Evolutionary conservation across 176 grass and related monocot genomes (phyloP).

Genomic region (Leersia perrieri): DNA sequence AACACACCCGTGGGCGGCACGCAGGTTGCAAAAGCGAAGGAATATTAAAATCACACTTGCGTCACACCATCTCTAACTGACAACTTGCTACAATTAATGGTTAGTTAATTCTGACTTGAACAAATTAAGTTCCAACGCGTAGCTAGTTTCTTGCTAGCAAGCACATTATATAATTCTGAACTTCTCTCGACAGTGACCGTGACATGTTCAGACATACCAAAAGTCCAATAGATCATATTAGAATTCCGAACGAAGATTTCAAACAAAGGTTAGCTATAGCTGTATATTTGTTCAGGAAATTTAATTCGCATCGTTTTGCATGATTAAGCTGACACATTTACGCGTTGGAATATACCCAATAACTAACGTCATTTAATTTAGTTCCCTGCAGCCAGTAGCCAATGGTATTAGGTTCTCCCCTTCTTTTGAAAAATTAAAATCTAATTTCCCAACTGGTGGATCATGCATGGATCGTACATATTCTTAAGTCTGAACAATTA

Average conservation of each 20-base stretch:
- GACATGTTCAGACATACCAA: neutral
- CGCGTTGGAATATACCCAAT: neutral
- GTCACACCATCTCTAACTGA: neutral
- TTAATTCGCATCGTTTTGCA: neutral
- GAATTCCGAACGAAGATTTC: neutral
- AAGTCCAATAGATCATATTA: neutral
- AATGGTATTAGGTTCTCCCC: neutral
- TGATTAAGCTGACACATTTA: neutral
- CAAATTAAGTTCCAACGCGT: neutral
- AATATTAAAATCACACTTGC: neutral
- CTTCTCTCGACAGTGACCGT: neutral
- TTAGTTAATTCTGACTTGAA: neutral
- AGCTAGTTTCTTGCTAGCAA: neutral
- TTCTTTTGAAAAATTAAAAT: neutral
- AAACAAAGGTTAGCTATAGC: neutral
- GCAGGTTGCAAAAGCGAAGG: conserved; percentile 18
- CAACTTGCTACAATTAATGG: neutral
- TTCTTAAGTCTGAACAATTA: neutral
- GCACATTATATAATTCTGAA: neutral
- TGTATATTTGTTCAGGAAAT: neutral
- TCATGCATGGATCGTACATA: neutral
- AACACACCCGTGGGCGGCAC: conserved; percentile 19
- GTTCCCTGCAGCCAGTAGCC: neutral
- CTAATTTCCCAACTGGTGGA: neutral
- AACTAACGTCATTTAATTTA: neutral